Conservation (phyloP, 176 grass and related monocot species). For the Poa annua region DNA sequence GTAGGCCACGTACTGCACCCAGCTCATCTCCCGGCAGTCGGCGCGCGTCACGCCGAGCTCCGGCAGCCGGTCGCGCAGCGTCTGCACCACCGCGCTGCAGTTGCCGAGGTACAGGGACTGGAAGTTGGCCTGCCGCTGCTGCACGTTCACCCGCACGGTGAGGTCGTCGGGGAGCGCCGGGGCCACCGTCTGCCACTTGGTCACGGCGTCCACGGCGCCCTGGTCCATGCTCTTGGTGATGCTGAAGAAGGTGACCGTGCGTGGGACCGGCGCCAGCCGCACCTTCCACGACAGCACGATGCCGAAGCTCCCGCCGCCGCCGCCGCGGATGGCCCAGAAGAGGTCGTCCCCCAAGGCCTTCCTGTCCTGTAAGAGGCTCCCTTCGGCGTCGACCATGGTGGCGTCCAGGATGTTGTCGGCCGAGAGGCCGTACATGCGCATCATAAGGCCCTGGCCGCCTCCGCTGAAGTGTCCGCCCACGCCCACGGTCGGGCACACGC, state of each 20-base stretch:
- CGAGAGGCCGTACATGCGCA: too few relatives aligned
- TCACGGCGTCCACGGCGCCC: not conserved
- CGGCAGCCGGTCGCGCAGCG: not conserved
- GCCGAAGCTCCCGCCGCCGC: conserved; percentile 46
- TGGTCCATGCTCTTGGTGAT: not conserved
- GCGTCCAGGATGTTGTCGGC: too few relatives aligned
- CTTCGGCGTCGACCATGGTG: too few relatives aligned
- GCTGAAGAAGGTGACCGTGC: conserved; percentile 17
- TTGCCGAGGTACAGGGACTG: not conserved
- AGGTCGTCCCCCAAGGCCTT: too few relatives aligned
- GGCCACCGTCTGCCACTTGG: conserved; percentile 1
- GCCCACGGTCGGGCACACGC: too few relatives aligned
- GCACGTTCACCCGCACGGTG: not conserved
- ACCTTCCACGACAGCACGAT: conserved; percentile 38
- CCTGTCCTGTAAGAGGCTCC: too few relatives aligned
- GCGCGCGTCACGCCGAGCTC: not conserved
- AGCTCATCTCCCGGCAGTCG: conserved; percentile 14
- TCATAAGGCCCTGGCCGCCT: too few relatives aligned
- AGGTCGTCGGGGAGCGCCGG: not conserved
- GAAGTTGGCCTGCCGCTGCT: not conserved
- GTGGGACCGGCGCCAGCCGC: conserved; percentile 26
- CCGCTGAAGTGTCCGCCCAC: too few relatives aligned
- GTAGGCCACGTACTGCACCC: conserved; percentile 16
- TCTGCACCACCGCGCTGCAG: not conserved
- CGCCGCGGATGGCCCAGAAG: not conserved